Evolutionary conservation across 1,139 yeast genomes (phyloP), one percentile per base, ranked within the genome.

Genomic region (Taphrina confusa): DNA sequence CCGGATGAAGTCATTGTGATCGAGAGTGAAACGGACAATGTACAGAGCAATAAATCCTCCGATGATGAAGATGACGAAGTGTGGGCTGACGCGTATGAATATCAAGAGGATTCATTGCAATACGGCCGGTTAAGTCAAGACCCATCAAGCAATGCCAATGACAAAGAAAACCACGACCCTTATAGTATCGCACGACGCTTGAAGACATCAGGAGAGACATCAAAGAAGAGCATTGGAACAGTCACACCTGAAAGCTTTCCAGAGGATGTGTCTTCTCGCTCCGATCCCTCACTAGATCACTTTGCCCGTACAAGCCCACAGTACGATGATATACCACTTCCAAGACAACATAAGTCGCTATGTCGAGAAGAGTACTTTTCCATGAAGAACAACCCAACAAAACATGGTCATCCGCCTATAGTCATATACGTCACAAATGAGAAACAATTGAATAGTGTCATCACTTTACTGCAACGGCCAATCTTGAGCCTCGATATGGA

Each of bases 401-500:
- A 37, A 22, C 42, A 44, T 23, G 36, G 49, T 11, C 37, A 12
- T n/a, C 44, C 51, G 1, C 58, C 58, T n/a, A 30, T 30, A 16
- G 58, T 54, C 34, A 22, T 54, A 14, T 33, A 34, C 36, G 49
- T 54, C 28, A 54, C 51, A 2, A 54, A 54, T 28, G 58, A 54
- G 25, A 54, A 44, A 14, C 58, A 54, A 18, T 30, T 54, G n/a
- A 42, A 54, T 25, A 46, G 51, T 25, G 50, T 54, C 20, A 54
- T 54, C 18, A 33, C 39, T 8, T 20, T 42, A 14, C 50, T 54
- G 14, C 27, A 42, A 14, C 51, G 58, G 1, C 58, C 58, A 14
- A 36, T 54, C 22, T n/a, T 54, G 39, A 46, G 58, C 16, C 30
- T 54, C 9, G 58, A 54, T 25, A 44, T 54, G 58, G 58, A 54